Evolutionary conservation across 495 filamentous ascomycete species (phyloP).

Genomic region (Aspergillus homomorphus): DNA sequence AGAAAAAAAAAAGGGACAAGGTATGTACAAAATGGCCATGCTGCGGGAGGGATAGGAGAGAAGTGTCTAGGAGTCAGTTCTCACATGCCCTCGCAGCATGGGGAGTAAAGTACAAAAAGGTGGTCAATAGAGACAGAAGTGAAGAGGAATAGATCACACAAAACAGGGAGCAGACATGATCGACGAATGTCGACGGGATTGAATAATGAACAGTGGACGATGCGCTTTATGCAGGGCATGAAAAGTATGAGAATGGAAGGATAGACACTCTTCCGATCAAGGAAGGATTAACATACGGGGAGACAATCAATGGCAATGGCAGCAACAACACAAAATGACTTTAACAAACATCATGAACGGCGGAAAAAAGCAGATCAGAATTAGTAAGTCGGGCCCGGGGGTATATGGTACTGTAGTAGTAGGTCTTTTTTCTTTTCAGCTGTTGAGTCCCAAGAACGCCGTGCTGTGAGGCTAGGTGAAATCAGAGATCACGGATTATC

Average conservation of each 20-base stretch:
- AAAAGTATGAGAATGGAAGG: background rate
- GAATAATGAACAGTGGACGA: too few species aligned
- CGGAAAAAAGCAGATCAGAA: background rate
- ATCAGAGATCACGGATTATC: constrained; percentile 7
- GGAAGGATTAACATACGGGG: background rate
- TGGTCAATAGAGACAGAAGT: background rate
- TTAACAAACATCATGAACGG: constrained; percentile 1
- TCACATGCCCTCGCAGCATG: background rate
- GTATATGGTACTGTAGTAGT: constrained; percentile 23
- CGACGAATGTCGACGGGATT: too few species aligned
- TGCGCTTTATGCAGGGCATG: background rate
- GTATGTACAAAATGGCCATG: background rate
- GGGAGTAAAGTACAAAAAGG: background rate
- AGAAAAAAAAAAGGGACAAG: background rate
- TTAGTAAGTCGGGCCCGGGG: constrained; percentile 8
- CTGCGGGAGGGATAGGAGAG: background rate
- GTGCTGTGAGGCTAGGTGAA: constrained; percentile 25
- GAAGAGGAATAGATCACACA: background rate
- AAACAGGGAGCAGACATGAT: too few species aligned
- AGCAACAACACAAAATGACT: too few species aligned
- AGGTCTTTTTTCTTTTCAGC: background rate
- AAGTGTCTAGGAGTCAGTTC: too few species aligned
- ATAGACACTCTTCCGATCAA: background rate
- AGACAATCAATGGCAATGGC: background rate
- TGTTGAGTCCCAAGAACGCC: constrained; percentile 34